Evolutionary conservation across 768 basidiomycete species (phyloP).

Genomic region (Kwoniella sp.): DNA sequence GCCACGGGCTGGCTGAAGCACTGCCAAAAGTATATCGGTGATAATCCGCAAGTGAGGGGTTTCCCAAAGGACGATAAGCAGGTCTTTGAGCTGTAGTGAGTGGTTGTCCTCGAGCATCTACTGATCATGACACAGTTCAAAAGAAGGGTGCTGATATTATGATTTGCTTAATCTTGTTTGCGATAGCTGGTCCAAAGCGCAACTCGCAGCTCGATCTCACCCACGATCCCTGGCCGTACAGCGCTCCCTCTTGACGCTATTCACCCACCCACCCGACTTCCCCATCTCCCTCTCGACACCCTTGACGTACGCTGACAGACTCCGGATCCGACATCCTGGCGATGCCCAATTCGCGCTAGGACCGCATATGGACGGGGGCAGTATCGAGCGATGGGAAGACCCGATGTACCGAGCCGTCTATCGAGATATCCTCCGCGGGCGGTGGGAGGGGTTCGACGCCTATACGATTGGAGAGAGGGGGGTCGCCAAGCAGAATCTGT

Average conservation of each 20-base stretch:
- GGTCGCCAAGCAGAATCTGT: constrained; percentile 60
- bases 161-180: not conserved
- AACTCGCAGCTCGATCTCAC: constrained; percentile 71
- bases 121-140: not conserved
- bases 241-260: constrained; percentile 64
- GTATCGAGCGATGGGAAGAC: constrained; percentile 66
- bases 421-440: constrained; percentile 65
- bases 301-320: constrained; percentile 75
- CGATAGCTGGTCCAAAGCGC: constrained; percentile 62
- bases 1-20: constrained; percentile 60
- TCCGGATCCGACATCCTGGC: constrained; percentile 73
- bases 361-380: constrained; percentile 70
- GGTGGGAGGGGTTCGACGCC: constrained; percentile 47
- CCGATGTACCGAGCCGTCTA: constrained; percentile 37
- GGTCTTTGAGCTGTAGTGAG: constrained; percentile 69
- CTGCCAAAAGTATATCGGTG: constrained; percentile 43
- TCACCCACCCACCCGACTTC: constrained; percentile 58
- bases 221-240: constrained; percentile 66
- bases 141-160: too few relatives aligned
- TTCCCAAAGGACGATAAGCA: constrained; percentile 71
- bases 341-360: constrained; percentile 70
- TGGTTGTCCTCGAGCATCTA: too few relatives aligned
- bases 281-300: constrained; percentile 63
- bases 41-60: constrained; percentile 55
- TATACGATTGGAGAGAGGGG: constrained; percentile 36